Percentiles rank a stretch among this genome's conserved stretches.
Conservation (phyloP, 805 yeast genomes). For the Candida loeiensis region DNA sequence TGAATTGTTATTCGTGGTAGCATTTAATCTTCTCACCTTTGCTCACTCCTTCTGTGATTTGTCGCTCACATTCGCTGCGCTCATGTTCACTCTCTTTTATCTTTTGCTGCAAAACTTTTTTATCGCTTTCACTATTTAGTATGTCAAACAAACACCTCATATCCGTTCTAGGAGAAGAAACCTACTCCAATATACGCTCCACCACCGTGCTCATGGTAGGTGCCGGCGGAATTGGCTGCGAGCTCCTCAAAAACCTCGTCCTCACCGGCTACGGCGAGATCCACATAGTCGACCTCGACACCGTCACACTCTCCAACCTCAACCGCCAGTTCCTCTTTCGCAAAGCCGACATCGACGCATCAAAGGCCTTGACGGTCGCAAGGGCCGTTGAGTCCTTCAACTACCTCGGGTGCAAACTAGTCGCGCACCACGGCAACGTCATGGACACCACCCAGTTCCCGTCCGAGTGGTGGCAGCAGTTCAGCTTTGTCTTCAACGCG, state of each 20-base stretch:
- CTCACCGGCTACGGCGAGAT: conserved; percentile 81
- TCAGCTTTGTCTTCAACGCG: conserved; percentile 83
- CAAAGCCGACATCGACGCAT: conserved; percentile 82
- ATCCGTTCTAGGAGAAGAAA: conserved; percentile 42
- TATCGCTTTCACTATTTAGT: too few species aligned
- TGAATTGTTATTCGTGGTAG: too few species aligned
- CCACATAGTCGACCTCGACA: conserved; percentile 91
- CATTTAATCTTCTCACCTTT: too few species aligned
- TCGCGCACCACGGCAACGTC: conserved; percentile 84
- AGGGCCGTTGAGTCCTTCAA: conserved; percentile 75
- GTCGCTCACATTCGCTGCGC: too few species aligned
- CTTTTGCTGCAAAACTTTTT: too few species aligned
- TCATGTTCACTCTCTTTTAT: background rate
- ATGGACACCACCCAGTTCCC: conserved; percentile 74
- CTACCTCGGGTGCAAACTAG: conserved; percentile 53
- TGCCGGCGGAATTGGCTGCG: conserved; percentile 97
- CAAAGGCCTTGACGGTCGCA: conserved; percentile 82
- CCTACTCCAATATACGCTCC: conserved; percentile 23
- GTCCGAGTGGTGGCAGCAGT: conserved; percentile 67
- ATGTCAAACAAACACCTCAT: conserved; percentile 36
- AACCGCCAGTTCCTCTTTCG: conserved; percentile 92
- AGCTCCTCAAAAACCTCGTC: conserved; percentile 74
- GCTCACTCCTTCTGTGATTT: too few species aligned
- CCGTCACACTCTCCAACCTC: conserved; percentile 87
- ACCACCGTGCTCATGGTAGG: conserved; percentile 80